Conservation (phyloP, 352 stramenopile species). For the Globisporangium orthogonon region DNA sequence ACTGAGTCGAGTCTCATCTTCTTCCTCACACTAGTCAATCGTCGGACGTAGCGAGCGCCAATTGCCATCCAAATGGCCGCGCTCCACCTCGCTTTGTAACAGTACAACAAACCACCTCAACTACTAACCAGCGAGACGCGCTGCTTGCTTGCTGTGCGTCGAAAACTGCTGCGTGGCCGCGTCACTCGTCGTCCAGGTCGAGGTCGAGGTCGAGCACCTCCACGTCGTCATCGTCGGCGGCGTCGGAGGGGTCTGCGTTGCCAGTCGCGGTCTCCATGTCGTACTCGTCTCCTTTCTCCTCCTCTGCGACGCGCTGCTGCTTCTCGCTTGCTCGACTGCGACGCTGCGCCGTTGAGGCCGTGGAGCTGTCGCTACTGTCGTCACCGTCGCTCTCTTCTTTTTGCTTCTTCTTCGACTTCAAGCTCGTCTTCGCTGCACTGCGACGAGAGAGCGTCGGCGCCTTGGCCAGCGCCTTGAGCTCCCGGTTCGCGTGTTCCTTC, state of each 20-base stretch:
- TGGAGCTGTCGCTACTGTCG: slow-evolving; percentile 15
- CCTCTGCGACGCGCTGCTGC: not conserved
- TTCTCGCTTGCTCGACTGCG: not conserved
- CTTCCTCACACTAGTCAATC: too few species aligned
- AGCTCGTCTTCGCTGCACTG: slow-evolving; percentile 17
- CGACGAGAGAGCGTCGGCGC: slow-evolving; percentile 41
- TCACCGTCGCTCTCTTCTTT: slow-evolving; percentile 17
- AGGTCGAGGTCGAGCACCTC: slow-evolving; percentile 48
- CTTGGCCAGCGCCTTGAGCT: slow-evolving; percentile 51
- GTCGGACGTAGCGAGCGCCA: too few species aligned
- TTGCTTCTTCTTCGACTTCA: slow-evolving; percentile 9
- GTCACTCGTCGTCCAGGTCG: slow-evolving; percentile 18
- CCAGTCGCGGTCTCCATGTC: slow-evolving; percentile 24
- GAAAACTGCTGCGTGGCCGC: not conserved
- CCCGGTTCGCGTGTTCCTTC: slow-evolving; percentile 21
- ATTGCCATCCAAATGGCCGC: not conserved
- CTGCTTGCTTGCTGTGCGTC: not conserved
- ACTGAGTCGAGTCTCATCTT: not conserved
- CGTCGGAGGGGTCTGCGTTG: too few species aligned
- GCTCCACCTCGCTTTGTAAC: not conserved
- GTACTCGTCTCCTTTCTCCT: slow-evolving; percentile 21
- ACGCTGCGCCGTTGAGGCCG: slow-evolving; percentile 19
- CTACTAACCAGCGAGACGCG: too few species aligned
- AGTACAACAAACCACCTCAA: not conserved
- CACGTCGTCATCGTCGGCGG: slow-evolving; percentile 20